Evolutionary conservation across 1,284 basidiomycete genomes (phyloP), one percentile per base, ranked within the genome.

Genomic region (Cryptococcus sp.): DNA sequence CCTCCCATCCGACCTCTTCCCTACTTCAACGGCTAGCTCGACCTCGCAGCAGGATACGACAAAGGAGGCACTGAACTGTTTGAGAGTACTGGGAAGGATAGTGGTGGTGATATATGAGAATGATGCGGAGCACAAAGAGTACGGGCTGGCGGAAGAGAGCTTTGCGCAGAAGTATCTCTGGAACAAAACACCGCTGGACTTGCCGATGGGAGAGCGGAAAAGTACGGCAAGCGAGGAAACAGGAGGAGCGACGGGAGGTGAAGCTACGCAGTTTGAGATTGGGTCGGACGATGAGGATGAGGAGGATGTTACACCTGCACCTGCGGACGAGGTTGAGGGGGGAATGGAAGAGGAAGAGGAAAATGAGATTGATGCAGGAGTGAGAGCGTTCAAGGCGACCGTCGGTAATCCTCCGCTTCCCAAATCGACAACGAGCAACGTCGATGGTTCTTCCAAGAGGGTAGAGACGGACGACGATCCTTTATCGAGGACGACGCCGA

Each of bases 91-190:
- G 19, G 84, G 87, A 52, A 80, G 91, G 48, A 79, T 94, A n/a
- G 74, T 94, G 12, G 90, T 90, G 2, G 83, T 91, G 14, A 74
- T 93, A 36, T 91, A 91, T 63, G 90, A 92, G 65, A 76, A 82
- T 11, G 84, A 89, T 53, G 81, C 82, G 25, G 85, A 86, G 60
- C 77, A 80, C 2, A 21, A 51, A 4, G 56, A 52, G 14, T 33
- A 45, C 7, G 41, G 50, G 2, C 47, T 49, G n/a, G 54, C 48
- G 11, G 59, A 52, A n/a, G 56, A 63, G n/a, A 55, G 50, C 6
- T 63, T 61, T 42, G 63, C 59, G 1, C 32, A 40, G 34, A 56
- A 58, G 21, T 56, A 49, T 44, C 51, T 63, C 19, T 60, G 53
- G 62, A 50, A 23, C 31, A 9, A 16, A 32, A 16, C 9, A 9